Evolutionary conservation across 2,329 filamentous ascomycete species (phyloP).

Genomic region (Fusarium udum): DNA sequence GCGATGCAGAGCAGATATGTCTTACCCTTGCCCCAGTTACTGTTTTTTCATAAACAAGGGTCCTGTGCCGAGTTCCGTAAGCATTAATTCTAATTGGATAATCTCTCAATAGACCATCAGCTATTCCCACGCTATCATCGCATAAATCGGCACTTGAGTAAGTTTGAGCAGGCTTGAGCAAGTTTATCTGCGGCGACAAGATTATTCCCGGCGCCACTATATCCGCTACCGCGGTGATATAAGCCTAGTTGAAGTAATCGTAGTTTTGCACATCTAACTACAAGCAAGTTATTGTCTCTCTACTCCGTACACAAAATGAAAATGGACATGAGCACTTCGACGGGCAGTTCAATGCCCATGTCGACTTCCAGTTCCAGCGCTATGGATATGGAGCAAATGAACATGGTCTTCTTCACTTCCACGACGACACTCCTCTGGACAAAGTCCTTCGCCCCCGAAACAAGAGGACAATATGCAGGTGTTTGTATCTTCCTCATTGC

Average conservation of each 20-base stretch:
- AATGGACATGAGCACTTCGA: not conserved
- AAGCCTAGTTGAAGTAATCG: not conserved
- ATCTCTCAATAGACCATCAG: not conserved
- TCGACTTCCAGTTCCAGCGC: not conserved
- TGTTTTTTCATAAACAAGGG: not conserved
- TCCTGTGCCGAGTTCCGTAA: not conserved
- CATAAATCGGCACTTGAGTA: not conserved
- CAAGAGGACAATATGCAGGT: not conserved
- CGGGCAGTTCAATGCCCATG: not conserved
- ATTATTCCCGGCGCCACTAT: not conserved
- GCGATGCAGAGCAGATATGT: not conserved
- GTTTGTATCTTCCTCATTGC: not conserved
- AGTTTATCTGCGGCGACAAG: not conserved
- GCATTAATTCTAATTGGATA: not conserved
- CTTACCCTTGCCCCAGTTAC: too few relatives aligned
- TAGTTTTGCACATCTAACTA: not conserved
- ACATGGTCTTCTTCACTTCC: not conserved
- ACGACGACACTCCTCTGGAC: not conserved
- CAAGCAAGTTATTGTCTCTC: too few relatives aligned
- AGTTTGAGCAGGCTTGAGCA: slow-evolving; percentile 5
- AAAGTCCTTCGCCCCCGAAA: not conserved
- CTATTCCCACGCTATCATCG: not conserved
- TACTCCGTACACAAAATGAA: not conserved
- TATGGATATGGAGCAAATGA: not conserved
- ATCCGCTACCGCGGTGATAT: not conserved